Conservation (phyloP, 768 basidiomycete species). For the Serendipita indica region DNA sequence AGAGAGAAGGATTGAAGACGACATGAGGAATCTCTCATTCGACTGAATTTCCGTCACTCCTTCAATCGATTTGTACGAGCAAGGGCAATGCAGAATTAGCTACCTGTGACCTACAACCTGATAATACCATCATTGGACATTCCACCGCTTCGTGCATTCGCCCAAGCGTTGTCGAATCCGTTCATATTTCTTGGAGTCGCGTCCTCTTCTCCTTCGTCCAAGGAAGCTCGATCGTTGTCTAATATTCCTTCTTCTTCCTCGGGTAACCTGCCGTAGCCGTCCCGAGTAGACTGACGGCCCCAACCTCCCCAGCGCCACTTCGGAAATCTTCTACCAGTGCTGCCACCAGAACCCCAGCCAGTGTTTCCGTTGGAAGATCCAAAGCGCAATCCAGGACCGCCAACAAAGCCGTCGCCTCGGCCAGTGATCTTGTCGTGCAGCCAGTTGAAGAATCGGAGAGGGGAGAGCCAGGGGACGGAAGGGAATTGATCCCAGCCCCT, state of each 20-base stretch:
- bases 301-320: background rate
- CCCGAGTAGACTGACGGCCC: background rate
- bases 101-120: background rate
- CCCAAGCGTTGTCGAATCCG: conserved; percentile 6
- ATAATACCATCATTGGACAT: conserved; percentile 2
- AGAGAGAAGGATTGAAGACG: too few relatives aligned
- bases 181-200: background rate
- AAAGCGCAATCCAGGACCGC: conserved; percentile 1
- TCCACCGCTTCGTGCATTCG: background rate
- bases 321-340: background rate
- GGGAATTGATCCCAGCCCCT: conserved; percentile 64
- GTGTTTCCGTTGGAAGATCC: background rate
- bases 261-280: background rate
- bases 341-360: background rate
- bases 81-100: too few relatives aligned
- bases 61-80: too few relatives aligned
- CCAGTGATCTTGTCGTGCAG: conserved; percentile 6
- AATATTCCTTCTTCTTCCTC: conserved; percentile 5
- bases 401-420: conserved; percentile 8
- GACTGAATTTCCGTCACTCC: too few relatives aligned
- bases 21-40: too few relatives aligned
- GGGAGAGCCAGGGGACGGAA: conserved; percentile 16
- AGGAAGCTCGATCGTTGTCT: background rate
- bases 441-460: conserved; percentile 13
- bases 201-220: background rate